A percentile compares a stretch with the other conserved stretches of the same genome.
Conservation (phyloP, 106 monocot genomes). For the Alisma plantagoaquatica region DNA sequence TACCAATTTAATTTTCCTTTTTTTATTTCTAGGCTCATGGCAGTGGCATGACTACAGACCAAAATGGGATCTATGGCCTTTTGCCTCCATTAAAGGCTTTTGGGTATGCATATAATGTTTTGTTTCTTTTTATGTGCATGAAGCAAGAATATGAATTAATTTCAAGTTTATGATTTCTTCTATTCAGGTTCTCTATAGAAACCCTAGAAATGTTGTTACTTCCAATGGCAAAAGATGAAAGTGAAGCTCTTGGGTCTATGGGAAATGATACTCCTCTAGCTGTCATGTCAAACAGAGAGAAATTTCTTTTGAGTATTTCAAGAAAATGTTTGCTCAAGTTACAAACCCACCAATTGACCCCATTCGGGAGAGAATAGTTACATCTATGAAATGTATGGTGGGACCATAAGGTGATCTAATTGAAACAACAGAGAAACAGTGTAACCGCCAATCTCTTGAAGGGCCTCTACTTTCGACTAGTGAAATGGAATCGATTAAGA, state of each 20-base stretch:
- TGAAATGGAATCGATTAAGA: slow-evolving; percentile 92
- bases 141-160: neutral
- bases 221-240: slow-evolving; percentile 85
- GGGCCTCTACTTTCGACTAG: slow-evolving; percentile 65
- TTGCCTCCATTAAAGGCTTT: slow-evolving; percentile 81
- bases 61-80: slow-evolving; percentile 55
- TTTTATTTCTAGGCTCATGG: neutral
- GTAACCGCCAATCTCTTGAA: slow-evolving; percentile 55
- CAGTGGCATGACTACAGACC: neutral
- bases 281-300: slow-evolving; percentile 88
- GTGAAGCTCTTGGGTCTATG: slow-evolving; percentile 92
- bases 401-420: slow-evolving; percentile 95
- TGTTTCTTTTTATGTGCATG: neutral
- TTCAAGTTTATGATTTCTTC: neutral
- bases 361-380: slow-evolving; percentile 88
- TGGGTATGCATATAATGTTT: slow-evolving; percentile 40
- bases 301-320: slow-evolving; percentile 87
- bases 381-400: slow-evolving; percentile 94
- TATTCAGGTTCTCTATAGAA: slow-evolving; percentile 78
- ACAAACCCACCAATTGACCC: slow-evolving; percentile 97
- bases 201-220: slow-evolving; percentile 83
- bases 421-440: slow-evolving; percentile 84
- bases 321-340: slow-evolving; percentile 98
- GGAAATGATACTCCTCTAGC: slow-evolving; percentile 94
- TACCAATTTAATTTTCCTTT: neutral